Evolutionary conservation across 495 filamentous ascomycete genomes (phyloP).

Genomic region (Penicillium samsonianum): DNA sequence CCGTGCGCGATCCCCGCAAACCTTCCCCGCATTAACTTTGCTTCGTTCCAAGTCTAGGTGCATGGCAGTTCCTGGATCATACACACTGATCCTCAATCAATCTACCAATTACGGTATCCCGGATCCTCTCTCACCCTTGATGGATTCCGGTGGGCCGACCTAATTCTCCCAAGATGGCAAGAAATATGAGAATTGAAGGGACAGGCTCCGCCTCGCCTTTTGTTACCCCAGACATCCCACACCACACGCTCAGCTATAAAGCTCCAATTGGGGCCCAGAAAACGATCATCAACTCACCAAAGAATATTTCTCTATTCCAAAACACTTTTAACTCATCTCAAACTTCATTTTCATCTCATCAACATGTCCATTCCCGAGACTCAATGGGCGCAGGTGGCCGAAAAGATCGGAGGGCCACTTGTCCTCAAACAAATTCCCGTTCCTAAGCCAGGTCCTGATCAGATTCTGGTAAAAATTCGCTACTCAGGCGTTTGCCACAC

Average conservation of each 20-base stretch:
- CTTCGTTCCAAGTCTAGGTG: not conserved
- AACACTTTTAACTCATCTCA: no score
- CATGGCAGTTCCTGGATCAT: not conserved
- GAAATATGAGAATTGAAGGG: not conserved
- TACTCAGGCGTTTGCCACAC: conserved; percentile 92
- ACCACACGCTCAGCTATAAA: not conserved
- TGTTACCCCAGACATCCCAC: not conserved
- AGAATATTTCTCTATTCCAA: not conserved
- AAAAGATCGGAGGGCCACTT: conserved; percentile 72
- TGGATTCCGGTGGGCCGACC: not conserved
- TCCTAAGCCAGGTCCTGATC: conserved; percentile 73
- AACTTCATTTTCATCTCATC: not conserved
- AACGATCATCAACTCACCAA: not conserved
- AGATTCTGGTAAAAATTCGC: conserved; percentile 85
- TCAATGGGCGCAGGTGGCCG: conserved; percentile 85
- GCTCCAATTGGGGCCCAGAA: not conserved
- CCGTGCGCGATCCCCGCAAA: not conserved
- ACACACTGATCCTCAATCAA: not conserved
- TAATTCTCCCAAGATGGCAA: not conserved
- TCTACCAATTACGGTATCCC: not conserved
- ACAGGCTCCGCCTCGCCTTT: not conserved
- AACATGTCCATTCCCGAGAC: conserved; percentile 57
- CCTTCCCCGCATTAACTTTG: conserved; percentile 4
- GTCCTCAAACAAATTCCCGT: conserved; percentile 80
- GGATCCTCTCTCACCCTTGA: not conserved